These are phyloP conservation scores for Candida rishiriensis DNA, from an alignment of 805 yeast species.

Conservation along the genomic window DNA sequence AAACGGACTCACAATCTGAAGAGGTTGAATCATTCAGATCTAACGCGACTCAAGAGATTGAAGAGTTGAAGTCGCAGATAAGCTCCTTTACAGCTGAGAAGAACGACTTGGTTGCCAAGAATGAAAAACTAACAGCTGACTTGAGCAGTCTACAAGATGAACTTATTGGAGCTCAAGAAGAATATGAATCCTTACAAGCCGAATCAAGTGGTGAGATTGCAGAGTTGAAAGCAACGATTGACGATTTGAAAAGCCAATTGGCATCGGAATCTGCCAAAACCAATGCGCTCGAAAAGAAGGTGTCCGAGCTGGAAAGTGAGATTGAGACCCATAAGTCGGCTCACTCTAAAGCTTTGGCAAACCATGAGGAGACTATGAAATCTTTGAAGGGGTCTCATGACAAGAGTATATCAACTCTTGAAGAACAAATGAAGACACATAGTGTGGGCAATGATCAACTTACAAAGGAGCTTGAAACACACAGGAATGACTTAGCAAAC, in stretches of 20 bases:
- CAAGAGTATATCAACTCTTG: slow-evolving; percentile 24
- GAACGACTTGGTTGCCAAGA: slow-evolving; percentile 13
- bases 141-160: slow-evolving; percentile 14
- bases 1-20: slow-evolving; percentile 15
- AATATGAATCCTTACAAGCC: slow-evolving; percentile 16
- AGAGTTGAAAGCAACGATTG: slow-evolving; percentile 32
- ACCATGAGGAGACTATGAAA: slow-evolving; percentile 1
- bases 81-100: slow-evolving; percentile 14
- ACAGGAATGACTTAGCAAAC: background rate
- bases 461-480: background rate
- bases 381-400: slow-evolving; percentile 1
- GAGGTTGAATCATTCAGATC: slow-evolving; percentile 12
- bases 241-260: slow-evolving; percentile 19
- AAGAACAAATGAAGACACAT: slow-evolving; percentile 28
- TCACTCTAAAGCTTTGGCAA: background rate
- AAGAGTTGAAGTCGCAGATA: slow-evolving; percentile 11
- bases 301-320: slow-evolving; percentile 35
- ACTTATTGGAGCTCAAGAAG: slow-evolving; percentile 17
- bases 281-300: slow-evolving; percentile 6
- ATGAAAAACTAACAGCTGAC: slow-evolving; percentile 8
- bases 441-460: slow-evolving; percentile 2
- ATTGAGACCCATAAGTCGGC: background rate
- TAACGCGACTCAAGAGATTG: slow-evolving; percentile 1
- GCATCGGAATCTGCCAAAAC: slow-evolving; percentile 8
- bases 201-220: slow-evolving; percentile 18